Evolutionary conservation across 2,329 filamentous ascomycete species (phyloP).

Genomic region (Neodidymelliopsis sp.): DNA sequence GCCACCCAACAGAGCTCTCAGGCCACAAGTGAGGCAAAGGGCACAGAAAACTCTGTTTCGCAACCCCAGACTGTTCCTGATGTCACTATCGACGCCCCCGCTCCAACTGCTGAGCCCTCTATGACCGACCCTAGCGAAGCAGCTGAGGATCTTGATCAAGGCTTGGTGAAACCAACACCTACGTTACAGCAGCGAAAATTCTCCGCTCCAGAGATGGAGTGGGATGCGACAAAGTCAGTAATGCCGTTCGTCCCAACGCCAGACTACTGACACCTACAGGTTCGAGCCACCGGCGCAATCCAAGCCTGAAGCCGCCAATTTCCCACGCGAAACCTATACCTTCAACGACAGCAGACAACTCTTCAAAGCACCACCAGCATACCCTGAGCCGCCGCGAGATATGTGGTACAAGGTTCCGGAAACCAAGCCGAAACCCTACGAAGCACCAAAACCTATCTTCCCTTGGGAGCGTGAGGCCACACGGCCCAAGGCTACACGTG

Average conservation of each 20-base stretch:
- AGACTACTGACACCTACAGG: conserved; percentile 33
- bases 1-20: background rate
- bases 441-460: conserved; percentile 76
- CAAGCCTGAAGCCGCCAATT: conserved; percentile 83
- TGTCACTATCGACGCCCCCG: conserved; percentile 38
- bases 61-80: conserved; percentile 31
- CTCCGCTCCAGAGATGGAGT: conserved; percentile 65
- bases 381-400: conserved; percentile 82
- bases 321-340: conserved; percentile 78
- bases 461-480: conserved; percentile 82
- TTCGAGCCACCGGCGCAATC: conserved; percentile 66
- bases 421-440: conserved; percentile 62
- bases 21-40: conserved; percentile 16
- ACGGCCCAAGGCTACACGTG: conserved; percentile 68
- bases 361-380: conserved; percentile 78
- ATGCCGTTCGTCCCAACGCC: no score
- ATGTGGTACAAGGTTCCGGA: conserved; percentile 88
- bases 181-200: conserved; percentile 60
- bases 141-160: conserved; percentile 55
- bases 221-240: conserved; percentile 69
- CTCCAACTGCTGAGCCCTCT: conserved; percentile 51
- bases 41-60: conserved; percentile 20
- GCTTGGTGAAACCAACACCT: conserved; percentile 52
- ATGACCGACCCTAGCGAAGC: conserved; percentile 53
- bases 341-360: conserved; percentile 80